Base-by-base conservation (phyloP, 1,139 yeast genomes). In the Torulaspora pretoriensis region DNA sequence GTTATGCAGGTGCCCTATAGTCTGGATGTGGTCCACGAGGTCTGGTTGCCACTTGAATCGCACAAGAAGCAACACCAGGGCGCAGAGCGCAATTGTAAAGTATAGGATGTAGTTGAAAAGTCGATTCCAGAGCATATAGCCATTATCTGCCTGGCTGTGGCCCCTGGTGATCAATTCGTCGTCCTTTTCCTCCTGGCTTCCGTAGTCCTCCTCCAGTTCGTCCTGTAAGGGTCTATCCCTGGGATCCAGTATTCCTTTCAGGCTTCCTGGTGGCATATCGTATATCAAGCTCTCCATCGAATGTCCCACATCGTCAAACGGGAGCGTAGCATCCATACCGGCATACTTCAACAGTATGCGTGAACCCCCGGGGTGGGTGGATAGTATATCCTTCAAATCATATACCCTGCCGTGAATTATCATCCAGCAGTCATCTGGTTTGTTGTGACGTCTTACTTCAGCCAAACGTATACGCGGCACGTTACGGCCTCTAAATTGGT, bases 271-370 rank as follows among this genome's bases (percentile, higher is more conserved):
- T 6, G 54, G 56, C 43, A 57, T 45, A 29, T 54, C 60, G 40
- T 51, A 57, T 25, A 49, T 52, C 19, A 63, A 50, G 0, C 68
- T 64, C 41, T 66, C 68, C 45, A 63, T 59, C 2, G 68, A 61
- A 46, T 67, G 71, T 0, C 70, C 71, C 13, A 67, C 68, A 14
- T 67, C 71, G 35, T 66, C 70, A 57, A 78, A 79, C 5, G 78
- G 77, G 48, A 69, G 75, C 0, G 88, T 80, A 5, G 84, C 87
- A 63, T 83, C 89, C n/a, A 74, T 75, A 0, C 90, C 90, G 6
- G 80, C 87, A 60, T 83, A 81, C 49, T 81, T 86, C 49, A 78
- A 65, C 36, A 83, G 64, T 4, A 82, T 84, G 52, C 80, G 87
- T 0, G 77, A 74, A 2, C 89, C 89, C 4, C 89, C 90, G 1